Evolutionary conservation across 768 basidiomycete genomes (phyloP), one percentile per base, ranked within the genome.

Genomic region (Lactarius sanguifluus): DNA sequence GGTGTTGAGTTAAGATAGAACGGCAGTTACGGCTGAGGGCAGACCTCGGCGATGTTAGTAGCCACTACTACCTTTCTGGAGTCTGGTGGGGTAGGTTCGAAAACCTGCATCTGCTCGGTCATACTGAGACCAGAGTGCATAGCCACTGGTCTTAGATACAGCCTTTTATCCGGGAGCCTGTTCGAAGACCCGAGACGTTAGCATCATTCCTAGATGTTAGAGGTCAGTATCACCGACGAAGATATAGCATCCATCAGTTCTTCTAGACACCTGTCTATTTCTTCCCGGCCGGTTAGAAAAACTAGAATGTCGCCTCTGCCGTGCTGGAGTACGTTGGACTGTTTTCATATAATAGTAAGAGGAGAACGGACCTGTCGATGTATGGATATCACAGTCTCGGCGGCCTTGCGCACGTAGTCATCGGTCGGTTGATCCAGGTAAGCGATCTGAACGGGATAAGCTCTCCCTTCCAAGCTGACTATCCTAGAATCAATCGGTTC

Each of bases 21-120:
- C 52, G 30, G 28, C 45, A 32, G 32, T 54, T n/a, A 58, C 12
- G 50, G 8, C 20, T 2, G 28, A 59, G 28, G 59, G 60, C 77
- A 28, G 69, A 89, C 91, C 78, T 99, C 97, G 18, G 97, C 97
- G 58, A 98, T 96, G 74, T 99, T 99, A 0, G 97, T 99, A 4
- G 92, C 84, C 34, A 97, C 84, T 60, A 99, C 88, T 60, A 97
- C 88, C 76, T 98, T 99, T 62, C 97, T 84, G 3, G 82, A 85
- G 56, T 91, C 89, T 38, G 82, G 80, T n/a, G 87, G 85, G 18
- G 91, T 77, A 8, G 88, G 83, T 66, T 90, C 86, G 72, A 99
- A 99, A 3, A 95, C 88, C 61, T 83, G 82, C 40, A 94, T 82
- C 69, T 99, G 97, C 72, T 97, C 95, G 52, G 92, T 88, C 0